These are phyloP conservation scores for Cutaneotrichosporon sp. DNA, from an alignment of 1,284 basidiomycete genomes.

Conservation along the genomic window DNA sequence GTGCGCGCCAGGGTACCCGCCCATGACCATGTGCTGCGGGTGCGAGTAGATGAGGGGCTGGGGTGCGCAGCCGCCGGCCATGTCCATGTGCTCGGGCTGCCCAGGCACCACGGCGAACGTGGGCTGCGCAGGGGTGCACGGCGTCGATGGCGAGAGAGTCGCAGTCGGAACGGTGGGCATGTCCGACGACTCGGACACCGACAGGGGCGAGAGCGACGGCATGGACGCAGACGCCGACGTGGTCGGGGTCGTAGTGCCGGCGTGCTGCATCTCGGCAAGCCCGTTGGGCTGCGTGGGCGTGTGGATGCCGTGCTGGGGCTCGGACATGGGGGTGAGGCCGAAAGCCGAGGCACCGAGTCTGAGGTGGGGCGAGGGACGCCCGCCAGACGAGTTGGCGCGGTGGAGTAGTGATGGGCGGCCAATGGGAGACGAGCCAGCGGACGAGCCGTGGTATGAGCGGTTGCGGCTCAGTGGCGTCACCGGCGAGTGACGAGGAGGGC, in stretches of 20 bases:
- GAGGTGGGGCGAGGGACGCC: slow-evolving; percentile 24
- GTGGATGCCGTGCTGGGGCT: slow-evolving; percentile 1
- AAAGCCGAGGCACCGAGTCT: slow-evolving; percentile 23
- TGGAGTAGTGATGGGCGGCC: slow-evolving; percentile 19
- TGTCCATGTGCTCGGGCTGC: slow-evolving; percentile 15
- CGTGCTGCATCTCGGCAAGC: not conserved
- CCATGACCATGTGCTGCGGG: slow-evolving; percentile 15
- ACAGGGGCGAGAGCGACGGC: slow-evolving; percentile 20
- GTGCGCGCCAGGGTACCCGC: slow-evolving; percentile 3
- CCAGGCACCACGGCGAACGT: slow-evolving; percentile 15
- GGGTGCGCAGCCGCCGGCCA: slow-evolving; percentile 1
- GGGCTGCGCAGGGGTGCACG: slow-evolving; percentile 22
- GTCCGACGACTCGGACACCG: slow-evolving; percentile 18
- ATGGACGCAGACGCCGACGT: slow-evolving; percentile 9
- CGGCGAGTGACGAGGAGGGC: slow-evolving; percentile 21
- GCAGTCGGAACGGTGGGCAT: not conserved
- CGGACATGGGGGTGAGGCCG: slow-evolving; percentile 19
- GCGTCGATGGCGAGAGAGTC: slow-evolving; percentile 16
- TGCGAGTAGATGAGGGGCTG: slow-evolving; percentile 6
- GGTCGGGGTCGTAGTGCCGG: slow-evolving; percentile 3
- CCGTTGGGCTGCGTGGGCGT: slow-evolving; percentile 4
- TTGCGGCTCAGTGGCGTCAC: slow-evolving; percentile 17
- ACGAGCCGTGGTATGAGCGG: slow-evolving; percentile 22
- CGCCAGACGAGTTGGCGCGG: slow-evolving; percentile 21
- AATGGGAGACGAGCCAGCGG: slow-evolving; percentile 10